Conservation (phyloP, 805 yeast species). For the Kluyveromyces nonfermentans region DNA sequence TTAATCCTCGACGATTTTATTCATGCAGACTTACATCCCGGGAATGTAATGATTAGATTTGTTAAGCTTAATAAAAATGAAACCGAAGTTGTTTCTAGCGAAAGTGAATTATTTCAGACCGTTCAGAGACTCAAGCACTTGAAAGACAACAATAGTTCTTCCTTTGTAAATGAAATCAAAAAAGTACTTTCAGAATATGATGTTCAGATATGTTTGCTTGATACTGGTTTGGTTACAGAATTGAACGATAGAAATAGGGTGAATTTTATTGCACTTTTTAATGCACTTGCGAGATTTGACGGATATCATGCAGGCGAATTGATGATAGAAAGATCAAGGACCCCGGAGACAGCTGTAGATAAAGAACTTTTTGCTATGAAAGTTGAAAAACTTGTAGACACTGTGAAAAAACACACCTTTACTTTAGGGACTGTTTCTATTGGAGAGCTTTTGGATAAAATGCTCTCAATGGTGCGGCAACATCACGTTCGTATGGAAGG, state of each 20-base stretch:
- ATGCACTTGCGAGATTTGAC: slow-evolving; percentile 81
- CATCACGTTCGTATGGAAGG: slow-evolving; percentile 98
- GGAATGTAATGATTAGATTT: slow-evolving; percentile 76
- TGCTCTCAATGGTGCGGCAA: slow-evolving; percentile 79
- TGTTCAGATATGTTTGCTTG: slow-evolving; percentile 85
- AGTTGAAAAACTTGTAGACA: slow-evolving; percentile 72
- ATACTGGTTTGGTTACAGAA: slow-evolving; percentile 90
- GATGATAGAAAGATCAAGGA: slow-evolving; percentile 89
- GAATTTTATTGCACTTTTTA: slow-evolving; percentile 83
- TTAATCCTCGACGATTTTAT: slow-evolving; percentile 85
- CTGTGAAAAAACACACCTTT: slow-evolving; percentile 80
- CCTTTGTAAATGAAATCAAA: slow-evolving; percentile 36
- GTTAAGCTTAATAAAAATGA: slow-evolving; percentile 36
- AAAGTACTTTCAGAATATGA: slow-evolving; percentile 50
- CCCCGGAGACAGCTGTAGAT: slow-evolving; percentile 86
- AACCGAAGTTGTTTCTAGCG: slow-evolving; percentile 22
- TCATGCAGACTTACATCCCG: slow-evolving; percentile 96
- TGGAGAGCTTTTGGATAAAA: slow-evolving; percentile 81
- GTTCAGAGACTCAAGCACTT: slow-evolving; percentile 12
- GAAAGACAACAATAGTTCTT: slow-evolving; percentile 10
- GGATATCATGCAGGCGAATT: slow-evolving; percentile 92
- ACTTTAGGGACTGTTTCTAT: slow-evolving; percentile 86
- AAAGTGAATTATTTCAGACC: slow-evolving; percentile 15
- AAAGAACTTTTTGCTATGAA: slow-evolving; percentile 79
- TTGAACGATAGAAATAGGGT: slow-evolving; percentile 65